Evolutionary conservation across 2,329 filamentous ascomycete genomes (phyloP).

Genomic region (Cladosporium velox): DNA sequence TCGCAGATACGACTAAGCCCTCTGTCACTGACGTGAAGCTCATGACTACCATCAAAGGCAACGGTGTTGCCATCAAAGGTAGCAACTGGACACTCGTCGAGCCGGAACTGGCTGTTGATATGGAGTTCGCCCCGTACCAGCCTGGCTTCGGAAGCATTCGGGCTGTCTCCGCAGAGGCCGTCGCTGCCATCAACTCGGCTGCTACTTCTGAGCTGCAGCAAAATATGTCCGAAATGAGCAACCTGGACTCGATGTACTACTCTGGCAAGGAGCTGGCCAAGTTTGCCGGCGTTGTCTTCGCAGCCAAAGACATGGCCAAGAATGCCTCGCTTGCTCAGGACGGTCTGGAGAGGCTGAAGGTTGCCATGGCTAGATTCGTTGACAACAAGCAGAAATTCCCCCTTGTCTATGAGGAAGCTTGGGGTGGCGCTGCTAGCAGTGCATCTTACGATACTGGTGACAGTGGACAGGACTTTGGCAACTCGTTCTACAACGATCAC

Average conservation of each 20-base stretch:
- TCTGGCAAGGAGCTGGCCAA: constrained; percentile 64
- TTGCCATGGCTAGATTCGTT: constrained; percentile 51
- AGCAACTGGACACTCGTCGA: constrained; percentile 80
- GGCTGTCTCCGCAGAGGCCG: constrained; percentile 49
- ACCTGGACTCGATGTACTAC: constrained; percentile 88
- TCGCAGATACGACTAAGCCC: constrained; percentile 59
- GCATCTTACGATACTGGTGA: constrained; percentile 77
- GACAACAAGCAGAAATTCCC: constrained; percentile 49
- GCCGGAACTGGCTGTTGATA: constrained; percentile 66
- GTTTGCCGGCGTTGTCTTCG: constrained; percentile 49
- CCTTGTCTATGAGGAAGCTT: constrained; percentile 59
- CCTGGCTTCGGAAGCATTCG: constrained; percentile 47
- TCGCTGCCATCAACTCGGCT: constrained; percentile 57
- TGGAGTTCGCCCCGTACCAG: constrained; percentile 80
- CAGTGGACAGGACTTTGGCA: constrained; percentile 79
- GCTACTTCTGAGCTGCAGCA: constrained; percentile 70
- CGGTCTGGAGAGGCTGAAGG: constrained; percentile 54
- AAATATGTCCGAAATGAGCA: constrained; percentile 70
- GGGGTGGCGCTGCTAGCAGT: constrained; percentile 79
- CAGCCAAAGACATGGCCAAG: constrained; percentile 56
- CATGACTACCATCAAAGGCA: constrained; percentile 82
- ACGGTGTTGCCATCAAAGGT: constrained; percentile 70
- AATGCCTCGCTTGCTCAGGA: constrained; percentile 54
- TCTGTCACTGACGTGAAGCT: constrained; percentile 59
- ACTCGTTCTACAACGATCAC: constrained; percentile 75